Evolutionary conservation across 495 filamentous ascomycete species (phyloP), one percentile per base, ranked within the genome.

Genomic region (Cairneyella variabilis): DNA sequence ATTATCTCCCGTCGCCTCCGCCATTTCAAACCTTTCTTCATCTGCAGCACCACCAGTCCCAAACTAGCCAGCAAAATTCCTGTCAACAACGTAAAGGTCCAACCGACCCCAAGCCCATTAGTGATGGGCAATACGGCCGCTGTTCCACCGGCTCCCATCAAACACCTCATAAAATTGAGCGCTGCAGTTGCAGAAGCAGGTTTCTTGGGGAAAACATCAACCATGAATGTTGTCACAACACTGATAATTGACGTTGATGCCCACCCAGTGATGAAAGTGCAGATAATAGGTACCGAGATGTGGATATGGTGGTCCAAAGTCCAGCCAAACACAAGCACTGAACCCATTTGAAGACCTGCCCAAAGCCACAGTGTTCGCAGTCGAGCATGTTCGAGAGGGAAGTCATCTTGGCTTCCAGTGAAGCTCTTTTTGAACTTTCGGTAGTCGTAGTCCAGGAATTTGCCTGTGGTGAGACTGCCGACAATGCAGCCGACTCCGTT

Each of bases 401-500:
- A 73, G 52, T 17, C 34, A 25, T 57, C 58, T 10, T 36, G 27
- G 66, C 52, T 14, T 62, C 65, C 26, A 70, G 62, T 16, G 63
- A 68, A 16, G 25, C 17, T 51, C 6, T 71, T 71, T 51, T 76
- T 73, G 20, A 48, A 58, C 1, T 76, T 61, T 6, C 64, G 64
- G 55, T 81, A 81, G 3, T 59, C 26, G 67, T 61, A 61, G 76
- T 80, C 8, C 36, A 81, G 62, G 58, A 80, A 80, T 2, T 75
- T 74, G 37, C 87, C 86, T 37, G 85, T 78, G 38, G 78, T 64
- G 11, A 88, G 70, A 22, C 83, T 83, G 4, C 85, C 81, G 27
- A 87, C 67, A 26, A 79, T 81, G 37, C 83, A 85, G 21, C 85
- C 85, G 30, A 85, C 70, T 5, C 85, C 84, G 48, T 83, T 75